Evolutionary conservation across 208 protist species (phyloP).

Genomic region (Borovskyia barvae): DNA sequence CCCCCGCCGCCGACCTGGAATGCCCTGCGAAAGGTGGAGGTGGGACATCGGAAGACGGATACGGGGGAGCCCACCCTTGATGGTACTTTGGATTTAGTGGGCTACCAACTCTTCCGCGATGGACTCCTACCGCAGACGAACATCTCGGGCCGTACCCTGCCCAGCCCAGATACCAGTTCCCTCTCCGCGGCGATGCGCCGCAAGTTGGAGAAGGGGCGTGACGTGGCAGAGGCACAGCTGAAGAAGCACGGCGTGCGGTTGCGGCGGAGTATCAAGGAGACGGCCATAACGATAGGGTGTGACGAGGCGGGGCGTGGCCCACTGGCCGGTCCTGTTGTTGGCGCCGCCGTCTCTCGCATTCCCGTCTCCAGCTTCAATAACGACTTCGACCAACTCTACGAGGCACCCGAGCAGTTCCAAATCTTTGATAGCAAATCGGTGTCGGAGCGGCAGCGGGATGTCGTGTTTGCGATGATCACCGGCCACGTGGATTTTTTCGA

Average conservation of each 20-base stretch:
- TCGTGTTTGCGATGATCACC: constrained; percentile 84
- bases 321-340: constrained; percentile 87
- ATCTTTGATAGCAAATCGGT: constrained; percentile 89
- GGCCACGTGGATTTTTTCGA: constrained; percentile 78
- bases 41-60: constrained; percentile 58
- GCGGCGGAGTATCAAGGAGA: constrained; percentile 85
- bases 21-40: constrained; percentile 63
- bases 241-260: constrained; percentile 70
- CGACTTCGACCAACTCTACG: constrained; percentile 68
- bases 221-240: constrained; percentile 48
- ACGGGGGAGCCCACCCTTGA: constrained; percentile 74
- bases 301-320: constrained; percentile 90
- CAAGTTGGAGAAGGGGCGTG: constrained; percentile 45
- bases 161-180: constrained; percentile 18
- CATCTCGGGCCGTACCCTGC: constrained; percentile 27
- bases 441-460: constrained; percentile 66
- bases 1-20: constrained; percentile 60
- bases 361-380: constrained; percentile 90
- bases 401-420: constrained; percentile 76
- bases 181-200: constrained; percentile 30
- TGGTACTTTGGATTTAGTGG: constrained; percentile 76
- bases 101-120: constrained; percentile 86
- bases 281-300: constrained; percentile 82
- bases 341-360: constrained; percentile 80
- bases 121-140: constrained; percentile 61